Evolutionary conservation across 345 rosid species (phyloP).

Genomic region (Lepidium africanum): DNA sequence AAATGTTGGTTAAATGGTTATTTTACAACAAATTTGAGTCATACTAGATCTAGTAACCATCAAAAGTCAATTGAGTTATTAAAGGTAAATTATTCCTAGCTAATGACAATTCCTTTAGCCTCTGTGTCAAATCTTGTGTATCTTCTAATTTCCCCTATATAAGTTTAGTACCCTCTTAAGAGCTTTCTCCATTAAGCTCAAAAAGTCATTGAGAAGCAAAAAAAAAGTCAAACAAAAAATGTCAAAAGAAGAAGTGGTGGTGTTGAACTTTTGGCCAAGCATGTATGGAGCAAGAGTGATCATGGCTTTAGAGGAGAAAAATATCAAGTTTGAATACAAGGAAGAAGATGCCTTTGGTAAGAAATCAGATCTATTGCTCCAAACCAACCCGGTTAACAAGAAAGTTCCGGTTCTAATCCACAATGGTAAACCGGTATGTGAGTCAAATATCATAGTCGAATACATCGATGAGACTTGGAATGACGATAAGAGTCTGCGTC

Average conservation of each 20-base stretch:
- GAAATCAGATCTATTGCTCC: constrained; percentile 23
- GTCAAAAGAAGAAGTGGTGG: constrained; percentile 27
- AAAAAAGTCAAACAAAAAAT: background rate
- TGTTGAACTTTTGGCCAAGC: constrained; percentile 32
- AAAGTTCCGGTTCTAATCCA: constrained; percentile 30
- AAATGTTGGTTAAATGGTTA: no score
- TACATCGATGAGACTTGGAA: constrained; percentile 32
- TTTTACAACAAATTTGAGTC: no score
- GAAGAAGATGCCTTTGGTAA: constrained; percentile 30
- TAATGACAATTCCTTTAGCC: background rate
- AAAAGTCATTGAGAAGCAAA: background rate
- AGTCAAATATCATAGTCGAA: constrained; percentile 24
- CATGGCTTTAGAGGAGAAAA: constrained; percentile 30
- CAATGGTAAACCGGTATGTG: constrained; percentile 28
- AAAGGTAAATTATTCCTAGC: no score
- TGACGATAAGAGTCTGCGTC: constrained; percentile 1
- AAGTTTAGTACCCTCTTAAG: background rate
- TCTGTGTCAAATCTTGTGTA: no score
- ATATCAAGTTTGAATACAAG: constrained; percentile 23
- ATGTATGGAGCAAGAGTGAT: constrained; percentile 31
- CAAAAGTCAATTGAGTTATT: no score
- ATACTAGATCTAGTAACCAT: no score
- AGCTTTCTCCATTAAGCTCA: background rate
- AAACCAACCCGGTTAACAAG: constrained; percentile 25
- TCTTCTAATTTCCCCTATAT: background rate